A percentile compares a stretch with the other conserved stretches of the same genome.
Evolutionary conservation across 2,329 filamentous ascomycete genomes (phyloP).

Genomic region (Colletotrichum falcatum): DNA sequence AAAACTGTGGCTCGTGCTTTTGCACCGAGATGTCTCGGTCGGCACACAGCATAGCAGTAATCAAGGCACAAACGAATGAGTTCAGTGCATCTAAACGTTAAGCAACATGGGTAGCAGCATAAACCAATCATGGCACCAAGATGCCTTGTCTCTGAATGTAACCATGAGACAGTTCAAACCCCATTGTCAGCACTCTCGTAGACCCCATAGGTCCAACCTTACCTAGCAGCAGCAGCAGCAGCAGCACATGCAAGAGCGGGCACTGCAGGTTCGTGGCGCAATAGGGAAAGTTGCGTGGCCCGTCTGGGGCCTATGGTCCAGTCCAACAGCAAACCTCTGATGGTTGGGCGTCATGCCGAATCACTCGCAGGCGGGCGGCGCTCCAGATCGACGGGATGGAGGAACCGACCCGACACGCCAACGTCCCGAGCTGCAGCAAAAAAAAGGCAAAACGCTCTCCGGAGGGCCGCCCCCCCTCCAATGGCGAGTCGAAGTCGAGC

Average conservation of each 20-base stretch:
- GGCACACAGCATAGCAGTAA: not conserved
- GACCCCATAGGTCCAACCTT: conserved; percentile 1
- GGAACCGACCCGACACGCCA: not conserved
- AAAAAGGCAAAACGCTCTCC: conserved; percentile 2
- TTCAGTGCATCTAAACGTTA: not conserved
- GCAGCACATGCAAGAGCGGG: not conserved
- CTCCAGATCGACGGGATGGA: conserved; percentile 8
- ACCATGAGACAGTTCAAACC: not conserved
- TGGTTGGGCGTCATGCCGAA: not conserved
- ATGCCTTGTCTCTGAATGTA: not conserved
- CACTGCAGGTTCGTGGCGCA: conserved; percentile 26
- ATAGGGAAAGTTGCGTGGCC: not conserved
- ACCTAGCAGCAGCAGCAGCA: too few species aligned
- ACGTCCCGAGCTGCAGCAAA: not conserved
- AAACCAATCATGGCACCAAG: not conserved
- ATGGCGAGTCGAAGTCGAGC: conserved; percentile 4
- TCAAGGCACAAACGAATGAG: not conserved
- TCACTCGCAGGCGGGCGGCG: conserved; percentile 2
- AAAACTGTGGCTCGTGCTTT: conserved; percentile 26
- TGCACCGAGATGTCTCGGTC: not conserved
- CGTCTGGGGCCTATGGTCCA: conserved; percentile 10
- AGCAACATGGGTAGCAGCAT: not conserved
- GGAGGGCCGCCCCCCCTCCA: not conserved
- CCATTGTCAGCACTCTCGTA: not conserved
- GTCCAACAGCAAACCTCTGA: not conserved